Percentiles rank a stretch among this genome's conserved stretches.
These are phyloP conservation scores for Tolypocladium amazonense DNA, from an alignment of 2,329 filamentous ascomycete genomes.

Conservation along the genomic window DNA sequence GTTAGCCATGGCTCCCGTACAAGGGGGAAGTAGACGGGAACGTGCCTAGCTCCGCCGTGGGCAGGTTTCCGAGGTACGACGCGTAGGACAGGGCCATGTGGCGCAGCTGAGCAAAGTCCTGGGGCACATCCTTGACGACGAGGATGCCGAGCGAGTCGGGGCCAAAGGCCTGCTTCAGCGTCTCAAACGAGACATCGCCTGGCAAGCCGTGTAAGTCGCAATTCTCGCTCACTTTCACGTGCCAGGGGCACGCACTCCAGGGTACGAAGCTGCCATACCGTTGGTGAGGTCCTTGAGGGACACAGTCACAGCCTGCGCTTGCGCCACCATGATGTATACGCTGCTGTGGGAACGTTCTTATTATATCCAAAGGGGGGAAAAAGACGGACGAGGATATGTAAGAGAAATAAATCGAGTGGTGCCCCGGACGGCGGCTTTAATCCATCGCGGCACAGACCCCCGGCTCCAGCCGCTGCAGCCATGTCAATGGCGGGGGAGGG, in stretches of 20 bases:
- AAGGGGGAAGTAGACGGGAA: not conserved
- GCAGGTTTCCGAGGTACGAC: slow-evolving; percentile 78
- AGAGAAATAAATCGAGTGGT: not conserved
- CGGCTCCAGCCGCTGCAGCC: not conserved
- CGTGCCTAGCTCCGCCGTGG: slow-evolving; percentile 59
- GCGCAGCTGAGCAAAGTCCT: slow-evolving; percentile 61
- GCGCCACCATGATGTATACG: slow-evolving; percentile 27
- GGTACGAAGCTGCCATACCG: slow-evolving; percentile 28
- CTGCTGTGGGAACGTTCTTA: not conserved
- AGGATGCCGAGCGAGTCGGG: slow-evolving; percentile 86
- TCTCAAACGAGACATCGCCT: slow-evolving; percentile 59
- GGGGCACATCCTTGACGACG: slow-evolving; percentile 76
- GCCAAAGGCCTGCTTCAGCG: slow-evolving; percentile 73
- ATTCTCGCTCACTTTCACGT: not conserved
- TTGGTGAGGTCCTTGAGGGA: slow-evolving; percentile 49
- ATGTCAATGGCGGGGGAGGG: slow-evolving; percentile 1
- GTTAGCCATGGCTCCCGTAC: not conserved
- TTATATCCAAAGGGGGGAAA: not conserved
- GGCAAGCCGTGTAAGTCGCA: not conserved
- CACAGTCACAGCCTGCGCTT: slow-evolving; percentile 48
- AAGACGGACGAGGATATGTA: not conserved
- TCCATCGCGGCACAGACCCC: not conserved
- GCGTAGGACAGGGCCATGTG: slow-evolving; percentile 71
- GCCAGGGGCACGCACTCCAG: not conserved
- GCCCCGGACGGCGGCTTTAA: not conserved